Percentiles rank a stretch among this genome's conserved stretches.
phyloP scores from a whole-genome alignment of 2,329 filamentous ascomycete genomes.

The Ophiostoma tasmaniense region DNA sequence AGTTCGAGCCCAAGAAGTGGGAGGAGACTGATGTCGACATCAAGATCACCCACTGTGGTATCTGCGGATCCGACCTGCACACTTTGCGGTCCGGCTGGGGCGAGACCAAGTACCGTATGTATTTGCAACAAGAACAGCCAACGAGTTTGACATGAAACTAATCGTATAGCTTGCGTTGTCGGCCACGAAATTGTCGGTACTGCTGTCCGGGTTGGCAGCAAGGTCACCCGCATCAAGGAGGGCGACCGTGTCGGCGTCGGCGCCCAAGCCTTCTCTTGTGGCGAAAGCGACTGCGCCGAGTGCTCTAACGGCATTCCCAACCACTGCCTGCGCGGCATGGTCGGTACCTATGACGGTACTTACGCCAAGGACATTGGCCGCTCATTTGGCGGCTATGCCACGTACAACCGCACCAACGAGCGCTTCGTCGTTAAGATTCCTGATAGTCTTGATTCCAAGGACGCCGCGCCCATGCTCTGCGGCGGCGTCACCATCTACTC shows the following conservation, averaged over 20 bases:
- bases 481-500: conserved; percentile 20
- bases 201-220: conserved; percentile 44
- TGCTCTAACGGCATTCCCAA: conserved; percentile 13
- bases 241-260: conserved; percentile 22
- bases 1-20: conserved; percentile 57
- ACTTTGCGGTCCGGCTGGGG: conserved; percentile 47
- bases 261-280: conserved; percentile 18
- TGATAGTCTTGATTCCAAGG: conserved; percentile 19
- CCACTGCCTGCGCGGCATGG: conserved; percentile 15
- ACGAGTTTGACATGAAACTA: neutral
- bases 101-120: conserved; percentile 14
- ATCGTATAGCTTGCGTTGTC: conserved; percentile 40
- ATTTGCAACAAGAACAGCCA: too few species aligned
- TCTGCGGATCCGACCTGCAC: conserved; percentile 57
- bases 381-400: conserved; percentile 23
- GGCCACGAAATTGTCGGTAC: conserved; percentile 59
- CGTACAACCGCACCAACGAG: conserved; percentile 30
- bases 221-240: conserved; percentile 34
- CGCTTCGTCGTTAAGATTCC: conserved; percentile 31
- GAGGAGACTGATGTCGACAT: conserved; percentile 59
- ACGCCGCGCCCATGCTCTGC: conserved; percentile 24
- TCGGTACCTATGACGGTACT: conserved; percentile 17
- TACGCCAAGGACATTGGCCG: conserved; percentile 29
- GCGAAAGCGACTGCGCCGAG: conserved; percentile 29
- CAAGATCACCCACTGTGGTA: conserved; percentile 55